Evolutionary conservation across 1,284 basidiomycete genomes (phyloP), one percentile per base, ranked within the genome.

Genomic region (Malassezia equina): DNA sequence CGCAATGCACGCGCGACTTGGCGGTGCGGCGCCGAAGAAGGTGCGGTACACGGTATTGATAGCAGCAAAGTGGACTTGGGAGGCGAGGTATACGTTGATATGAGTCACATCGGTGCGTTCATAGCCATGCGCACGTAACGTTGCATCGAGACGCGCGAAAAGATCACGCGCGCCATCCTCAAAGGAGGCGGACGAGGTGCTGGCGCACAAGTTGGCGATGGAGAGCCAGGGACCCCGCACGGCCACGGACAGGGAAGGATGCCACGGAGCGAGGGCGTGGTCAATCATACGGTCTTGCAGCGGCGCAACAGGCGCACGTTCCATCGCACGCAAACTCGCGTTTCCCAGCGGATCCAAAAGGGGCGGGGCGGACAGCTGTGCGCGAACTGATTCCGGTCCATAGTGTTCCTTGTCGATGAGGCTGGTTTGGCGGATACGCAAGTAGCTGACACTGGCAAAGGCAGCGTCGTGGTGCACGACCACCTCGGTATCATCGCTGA

Each of bases 1-100:
- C 1, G 85, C 85, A 4, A 98, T 85, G 69, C 90, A 94, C 12
- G 90, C 91, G 7, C 94, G 83, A 1, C 89, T 84, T 1, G 94
- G 93, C 0, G 94, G 94, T 31, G 88, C 90, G 8, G 82, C 82
- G 1, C 90, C 90, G 71, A 98, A 98, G 71, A 83, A 87, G 3
- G 80, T 79, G 0, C 80, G 76, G 71, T 96, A 98, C 7, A 86
- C 79, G 0, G 79, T 47, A 49, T 74, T 71, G 51, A 70, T 44
- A 12, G 39, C 24, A 2, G 49, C 32, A 43, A 73, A 73, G 40
- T 54, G 45, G 13, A 46, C 17, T 31, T 70, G 69, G 1, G 48
- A 47, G 7, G 86, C 84, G 39, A 99, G 80, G 61, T 86, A 83
- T 25, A 96, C 79, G 55, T 86, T 91, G 72, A 95, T 83, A 71